Evolutionary conservation across 1,284 basidiomycete genomes (phyloP), one percentile per base, ranked within the genome.

Genomic region (Rhodotorula glutinis): DNA sequence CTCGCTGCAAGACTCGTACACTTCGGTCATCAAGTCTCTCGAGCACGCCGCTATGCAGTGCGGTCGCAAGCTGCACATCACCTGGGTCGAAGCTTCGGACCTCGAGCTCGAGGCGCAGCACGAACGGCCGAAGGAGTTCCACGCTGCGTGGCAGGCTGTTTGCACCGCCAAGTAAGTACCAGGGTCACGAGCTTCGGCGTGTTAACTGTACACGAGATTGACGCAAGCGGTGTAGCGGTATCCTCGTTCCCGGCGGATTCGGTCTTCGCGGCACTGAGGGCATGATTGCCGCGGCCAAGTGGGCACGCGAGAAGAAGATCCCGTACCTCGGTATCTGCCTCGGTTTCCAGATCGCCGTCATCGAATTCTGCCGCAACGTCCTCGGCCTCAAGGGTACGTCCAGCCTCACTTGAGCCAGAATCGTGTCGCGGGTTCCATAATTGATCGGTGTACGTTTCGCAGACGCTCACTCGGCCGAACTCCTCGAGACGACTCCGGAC

Each of bases 251-350:
- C 8, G 96, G 95, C 62, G 95, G 95, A 16, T 98, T 98, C 77
- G 95, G 95, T 33, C 81, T 84, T 11, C 90, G 96, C 54, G 95
- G 95, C 30, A 95, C 90, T 0, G 95, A 97, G 80, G 95, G 95
- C 56, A 98, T 98, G 95, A 87, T 98, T 75, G 85, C 92, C 55
- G 96, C 96, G 27, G 92, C 94, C 77, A 94, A 92, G 79, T 95
- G 95, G 86, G 94, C 95, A 0, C 85, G 96, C 70, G 93, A 98
- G 80, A 90, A 96, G 78, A 90, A 91, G 71, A 83, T 95, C 10
- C 96, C 95, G 1, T 98, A 92, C 85, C 82, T 98, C 49, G 95
- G 95, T 63, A 94, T 98, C 79, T 98, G 95, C 79, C 87, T 98
- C 43, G 95, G 95, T 46, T 98, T 98, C 86, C 96, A 98, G 79